Conservation (phyloP, 1,284 basidiomycete genomes). For the Butyriboletus pseudospeciosus region DNA sequence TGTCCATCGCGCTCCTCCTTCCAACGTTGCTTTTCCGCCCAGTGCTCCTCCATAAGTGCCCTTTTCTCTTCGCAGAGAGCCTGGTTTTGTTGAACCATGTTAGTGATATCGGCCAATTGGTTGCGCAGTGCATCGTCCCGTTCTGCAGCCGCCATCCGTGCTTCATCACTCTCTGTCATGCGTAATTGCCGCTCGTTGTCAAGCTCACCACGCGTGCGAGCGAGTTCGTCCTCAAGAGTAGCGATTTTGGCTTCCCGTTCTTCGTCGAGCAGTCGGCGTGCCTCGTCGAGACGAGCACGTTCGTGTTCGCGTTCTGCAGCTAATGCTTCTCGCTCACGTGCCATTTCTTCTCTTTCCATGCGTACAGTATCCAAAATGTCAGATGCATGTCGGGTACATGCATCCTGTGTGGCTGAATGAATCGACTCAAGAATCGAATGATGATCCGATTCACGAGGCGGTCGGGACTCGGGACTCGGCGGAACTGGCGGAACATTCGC, state of each 20-base stretch:
- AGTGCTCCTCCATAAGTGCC: conserved; percentile 52
- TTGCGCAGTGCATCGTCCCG: conserved; percentile 54
- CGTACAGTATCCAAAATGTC: conserved; percentile 58
- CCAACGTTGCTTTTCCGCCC: conserved; percentile 52
- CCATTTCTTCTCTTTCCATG: conserved; percentile 56
- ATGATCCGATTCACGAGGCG: conserved; percentile 19
- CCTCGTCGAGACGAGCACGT: conserved; percentile 45
- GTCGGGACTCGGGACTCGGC: conserved; percentile 19
- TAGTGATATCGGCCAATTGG: conserved; percentile 64
- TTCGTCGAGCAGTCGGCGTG: conserved; percentile 44
- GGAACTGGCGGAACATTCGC: conserved; percentile 26
- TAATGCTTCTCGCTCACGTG: conserved; percentile 49
- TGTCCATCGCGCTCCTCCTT: conserved; percentile 52
- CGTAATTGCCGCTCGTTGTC: conserved; percentile 54
- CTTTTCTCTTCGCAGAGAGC: conserved; percentile 55
- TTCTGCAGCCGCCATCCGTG: conserved; percentile 50
- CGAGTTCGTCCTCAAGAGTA: conserved; percentile 61
- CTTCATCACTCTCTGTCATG: conserved; percentile 55
- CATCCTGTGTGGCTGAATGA: conserved; percentile 39
- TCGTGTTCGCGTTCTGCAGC: conserved; percentile 50
- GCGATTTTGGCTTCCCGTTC: conserved; percentile 53
- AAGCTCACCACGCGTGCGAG: conserved; percentile 49
- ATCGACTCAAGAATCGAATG: conserved; percentile 38
- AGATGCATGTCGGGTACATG: conserved; percentile 49
- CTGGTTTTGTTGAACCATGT: conserved; percentile 60